These are phyloP conservation scores for Colletotrichum lini DNA, from an alignment of 2,329 filamentous ascomycete species.

Conservation along the genomic window DNA sequence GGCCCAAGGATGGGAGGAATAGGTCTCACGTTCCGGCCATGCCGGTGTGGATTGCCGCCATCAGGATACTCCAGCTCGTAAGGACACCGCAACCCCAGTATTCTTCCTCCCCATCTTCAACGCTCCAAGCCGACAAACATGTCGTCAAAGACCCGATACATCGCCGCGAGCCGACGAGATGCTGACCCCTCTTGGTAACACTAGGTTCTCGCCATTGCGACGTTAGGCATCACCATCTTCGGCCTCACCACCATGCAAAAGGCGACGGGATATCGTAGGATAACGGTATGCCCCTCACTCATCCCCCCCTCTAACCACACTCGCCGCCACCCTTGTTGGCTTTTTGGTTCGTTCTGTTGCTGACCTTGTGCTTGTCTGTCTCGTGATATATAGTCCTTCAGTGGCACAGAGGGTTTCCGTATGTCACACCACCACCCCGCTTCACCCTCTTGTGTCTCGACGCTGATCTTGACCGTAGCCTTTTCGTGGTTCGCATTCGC, in stretches of 20 bases:
- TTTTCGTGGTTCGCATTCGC: slow-evolving; percentile 43
- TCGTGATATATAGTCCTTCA: slow-evolving; percentile 35
- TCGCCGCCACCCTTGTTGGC: no score
- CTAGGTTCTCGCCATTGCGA: slow-evolving; percentile 41
- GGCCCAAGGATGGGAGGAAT: slow-evolving; percentile 43
- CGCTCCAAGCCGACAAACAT: background rate
- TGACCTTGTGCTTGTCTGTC: slow-evolving; percentile 21
- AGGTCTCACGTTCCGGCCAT: slow-evolving; percentile 42
- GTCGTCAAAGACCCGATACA: background rate
- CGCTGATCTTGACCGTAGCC: slow-evolving; percentile 30
- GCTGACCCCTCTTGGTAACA: slow-evolving; percentile 18
- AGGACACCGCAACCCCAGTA: background rate
- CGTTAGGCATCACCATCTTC: slow-evolving; percentile 40
- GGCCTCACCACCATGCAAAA: slow-evolving; percentile 42
- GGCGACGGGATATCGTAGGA: slow-evolving; percentile 42
- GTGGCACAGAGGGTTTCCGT: slow-evolving; percentile 43
- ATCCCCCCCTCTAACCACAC: background rate
- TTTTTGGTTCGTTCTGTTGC: background rate
- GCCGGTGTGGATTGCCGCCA: slow-evolving; percentile 41
- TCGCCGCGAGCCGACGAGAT: background rate
- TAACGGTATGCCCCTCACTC: slow-evolving; percentile 39
- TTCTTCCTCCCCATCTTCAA: background rate
- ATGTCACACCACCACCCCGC: slow-evolving; percentile 26
- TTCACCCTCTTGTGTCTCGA: background rate
- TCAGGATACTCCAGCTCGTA: slow-evolving; percentile 43